A percentile compares a stretch with the other conserved stretches of the same genome.
Evolutionary conservation across 2,329 filamentous ascomycete genomes (phyloP).

Genomic region (Neofusicoccum umdonicola): DNA sequence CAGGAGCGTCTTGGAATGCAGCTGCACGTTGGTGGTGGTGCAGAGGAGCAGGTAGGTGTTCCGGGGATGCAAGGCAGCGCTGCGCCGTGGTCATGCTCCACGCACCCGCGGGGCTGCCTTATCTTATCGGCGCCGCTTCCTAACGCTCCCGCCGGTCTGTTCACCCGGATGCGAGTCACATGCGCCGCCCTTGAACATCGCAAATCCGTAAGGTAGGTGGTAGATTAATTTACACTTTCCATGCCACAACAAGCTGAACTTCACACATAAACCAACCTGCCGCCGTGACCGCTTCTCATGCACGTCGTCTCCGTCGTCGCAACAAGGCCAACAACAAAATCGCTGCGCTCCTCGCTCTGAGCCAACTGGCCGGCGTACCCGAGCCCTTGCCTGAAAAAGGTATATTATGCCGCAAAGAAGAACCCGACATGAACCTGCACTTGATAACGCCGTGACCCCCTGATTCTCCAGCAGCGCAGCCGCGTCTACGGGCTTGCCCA

Average conservation of each 20-base stretch:
- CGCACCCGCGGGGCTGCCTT: slow-evolving; percentile 11
- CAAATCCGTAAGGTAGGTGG: neutral
- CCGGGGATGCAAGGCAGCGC: slow-evolving; percentile 15
- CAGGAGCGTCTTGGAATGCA: neutral
- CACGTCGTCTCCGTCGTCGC: slow-evolving; percentile 4
- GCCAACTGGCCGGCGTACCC: slow-evolving; percentile 15
- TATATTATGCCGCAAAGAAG: slow-evolving; percentile 18
- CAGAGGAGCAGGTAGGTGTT: neutral
- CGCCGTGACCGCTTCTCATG: slow-evolving; percentile 2
- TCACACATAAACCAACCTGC: slow-evolving; percentile 10
- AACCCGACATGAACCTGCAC: slow-evolving; percentile 17
- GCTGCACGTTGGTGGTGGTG: neutral
- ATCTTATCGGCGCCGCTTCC: slow-evolving; percentile 4
- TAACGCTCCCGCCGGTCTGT: neutral
- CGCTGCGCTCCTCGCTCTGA: slow-evolving; percentile 11
- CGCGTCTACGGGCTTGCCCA: slow-evolving; percentile 65
- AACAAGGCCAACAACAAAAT: slow-evolving; percentile 6
- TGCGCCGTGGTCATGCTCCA: slow-evolving; percentile 16
- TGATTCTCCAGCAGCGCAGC: neutral
- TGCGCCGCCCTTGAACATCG: neutral
- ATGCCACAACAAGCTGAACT: slow-evolving; percentile 3
- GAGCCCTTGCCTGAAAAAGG: slow-evolving; percentile 12
- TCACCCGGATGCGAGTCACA: neutral
- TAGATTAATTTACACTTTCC: slow-evolving; percentile 18
- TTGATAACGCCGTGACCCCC: slow-evolving; percentile 15